phyloP scores from a whole-genome alignment of 805 yeast genomes.

The Geotrichum ghanense region DNA sequence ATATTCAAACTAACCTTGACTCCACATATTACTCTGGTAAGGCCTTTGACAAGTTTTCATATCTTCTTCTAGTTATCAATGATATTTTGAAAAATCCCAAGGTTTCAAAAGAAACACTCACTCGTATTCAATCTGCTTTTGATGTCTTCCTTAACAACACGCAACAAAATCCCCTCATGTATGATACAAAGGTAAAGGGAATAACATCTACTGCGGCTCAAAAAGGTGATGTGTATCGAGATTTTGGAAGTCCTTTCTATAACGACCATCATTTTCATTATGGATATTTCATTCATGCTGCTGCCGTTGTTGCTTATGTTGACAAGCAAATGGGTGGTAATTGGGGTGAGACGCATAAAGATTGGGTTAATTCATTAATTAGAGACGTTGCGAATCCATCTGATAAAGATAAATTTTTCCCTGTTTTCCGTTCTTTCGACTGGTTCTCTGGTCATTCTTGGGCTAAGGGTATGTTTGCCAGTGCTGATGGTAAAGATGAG shows the following conservation, averaged over 20 bases:
- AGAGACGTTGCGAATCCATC: slow-evolving; percentile 62
- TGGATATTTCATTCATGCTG: slow-evolving; percentile 76
- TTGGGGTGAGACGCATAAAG: slow-evolving; percentile 39
- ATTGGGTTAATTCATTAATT: slow-evolving; percentile 50
- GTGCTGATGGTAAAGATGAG: slow-evolving; percentile 62
- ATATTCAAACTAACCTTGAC: slow-evolving; percentile 49
- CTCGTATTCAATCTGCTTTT: slow-evolving; percentile 55
- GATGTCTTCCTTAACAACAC: slow-evolving; percentile 55
- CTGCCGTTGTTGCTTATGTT: slow-evolving; percentile 59
- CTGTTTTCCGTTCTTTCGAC: slow-evolving; percentile 58
- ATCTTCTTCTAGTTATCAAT: slow-evolving; percentile 63
- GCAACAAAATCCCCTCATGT: slow-evolving; percentile 63
- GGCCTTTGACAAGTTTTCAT: slow-evolving; percentile 79
- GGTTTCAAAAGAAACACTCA: slow-evolving; percentile 41
- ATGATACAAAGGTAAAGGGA: slow-evolving; percentile 54
- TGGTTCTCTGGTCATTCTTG: slow-evolving; percentile 70
- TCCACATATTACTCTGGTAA: slow-evolving; percentile 92
- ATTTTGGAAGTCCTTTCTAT: slow-evolving; percentile 66
- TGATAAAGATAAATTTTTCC: slow-evolving; percentile 42
- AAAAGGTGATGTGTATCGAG: slow-evolving; percentile 36
- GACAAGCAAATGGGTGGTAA: slow-evolving; percentile 41
- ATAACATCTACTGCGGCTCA: slow-evolving; percentile 24
- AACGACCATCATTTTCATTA: slow-evolving; percentile 85
- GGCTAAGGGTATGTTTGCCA: slow-evolving; percentile 59
- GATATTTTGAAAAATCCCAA: slow-evolving; percentile 46